A percentile compares a stretch with the other conserved stretches of the same genome.
Evolutionary conservation across 495 filamentous ascomycete genomes (phyloP).

Genomic region (Podospora sp.): DNA sequence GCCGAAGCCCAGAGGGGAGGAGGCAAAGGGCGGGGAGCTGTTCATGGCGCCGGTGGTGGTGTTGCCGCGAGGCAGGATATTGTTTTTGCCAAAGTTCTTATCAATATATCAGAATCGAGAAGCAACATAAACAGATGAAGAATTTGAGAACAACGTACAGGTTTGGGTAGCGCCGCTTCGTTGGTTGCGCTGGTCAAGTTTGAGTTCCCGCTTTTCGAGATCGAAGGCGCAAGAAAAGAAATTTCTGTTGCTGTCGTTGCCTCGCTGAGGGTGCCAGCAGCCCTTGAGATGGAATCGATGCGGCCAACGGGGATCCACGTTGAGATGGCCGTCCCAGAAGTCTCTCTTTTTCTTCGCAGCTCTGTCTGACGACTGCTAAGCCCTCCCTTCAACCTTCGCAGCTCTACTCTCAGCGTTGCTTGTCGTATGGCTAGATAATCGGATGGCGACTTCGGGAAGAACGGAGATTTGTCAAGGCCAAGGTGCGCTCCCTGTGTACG

Average conservation of each 20-base stretch:
- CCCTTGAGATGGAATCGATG: too few relatives aligned
- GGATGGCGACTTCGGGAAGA: not conserved
- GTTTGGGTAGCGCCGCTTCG: not conserved
- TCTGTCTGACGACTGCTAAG: not conserved
- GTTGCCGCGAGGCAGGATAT: too few relatives aligned
- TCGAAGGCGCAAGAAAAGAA: not conserved
- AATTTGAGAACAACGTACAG: too few relatives aligned
- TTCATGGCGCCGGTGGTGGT: too few relatives aligned
- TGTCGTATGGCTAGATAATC: not conserved
- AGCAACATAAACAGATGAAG: too few relatives aligned
- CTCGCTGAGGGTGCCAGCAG: not conserved
- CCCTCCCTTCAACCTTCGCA: not conserved
- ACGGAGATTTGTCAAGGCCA: not conserved
- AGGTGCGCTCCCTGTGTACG: not conserved
- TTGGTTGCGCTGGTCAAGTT: not conserved
- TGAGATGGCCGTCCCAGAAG: too few relatives aligned
- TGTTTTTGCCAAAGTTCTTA: too few relatives aligned
- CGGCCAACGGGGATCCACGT: too few relatives aligned
- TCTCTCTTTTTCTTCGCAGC: not conserved
- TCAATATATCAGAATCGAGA: too few relatives aligned
- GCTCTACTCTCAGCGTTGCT: not conserved
- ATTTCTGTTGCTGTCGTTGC: not conserved
- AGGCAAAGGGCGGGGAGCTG: too few relatives aligned
- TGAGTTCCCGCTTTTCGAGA: not conserved
- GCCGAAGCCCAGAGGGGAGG: too few relatives aligned